Percentiles rank a stretch among this genome's conserved stretches.
Evolutionary conservation across 2,329 filamentous ascomycete genomes (phyloP).

Genomic region (Clonostachys rosea): DNA sequence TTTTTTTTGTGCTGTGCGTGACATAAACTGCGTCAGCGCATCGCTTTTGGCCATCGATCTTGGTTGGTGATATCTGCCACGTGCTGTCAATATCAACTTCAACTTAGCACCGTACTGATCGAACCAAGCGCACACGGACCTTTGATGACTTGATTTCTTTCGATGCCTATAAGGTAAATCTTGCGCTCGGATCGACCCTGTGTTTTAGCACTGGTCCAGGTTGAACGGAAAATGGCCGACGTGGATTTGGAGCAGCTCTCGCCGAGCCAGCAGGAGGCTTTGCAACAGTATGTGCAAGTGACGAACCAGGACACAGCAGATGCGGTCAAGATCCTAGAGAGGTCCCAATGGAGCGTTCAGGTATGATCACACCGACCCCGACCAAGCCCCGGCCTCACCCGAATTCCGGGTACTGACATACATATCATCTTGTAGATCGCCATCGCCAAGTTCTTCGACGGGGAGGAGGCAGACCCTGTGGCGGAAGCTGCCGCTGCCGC

Average conservation of each 20-base stretch:
- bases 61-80: too few species aligned
- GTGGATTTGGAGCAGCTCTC: conserved; percentile 66
- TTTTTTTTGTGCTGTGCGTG: too few species aligned
- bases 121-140: too few species aligned
- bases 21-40: too few species aligned
- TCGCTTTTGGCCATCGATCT: too few species aligned
- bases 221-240: conserved; percentile 22
- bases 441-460: conserved; percentile 96
- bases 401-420: neutral
- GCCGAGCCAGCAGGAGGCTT: conserved; percentile 71
- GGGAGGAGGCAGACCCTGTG: conserved; percentile 78
- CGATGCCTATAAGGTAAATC: too few species aligned
- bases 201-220: neutral
- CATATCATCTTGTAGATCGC: conserved; percentile 62
- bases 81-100: too few species aligned
- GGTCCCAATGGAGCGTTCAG: conserved; percentile 96
- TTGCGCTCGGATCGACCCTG: too few species aligned
- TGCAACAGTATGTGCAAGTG: conserved; percentile 84
- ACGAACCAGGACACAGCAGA: conserved; percentile 77
- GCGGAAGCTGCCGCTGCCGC: conserved; percentile 63
- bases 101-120: too few species aligned
- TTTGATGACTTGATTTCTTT: too few species aligned
- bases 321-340: conserved; percentile 72
- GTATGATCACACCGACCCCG: conserved; percentile 33
- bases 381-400: neutral